A percentile compares a stretch with the other conserved stretches of the same genome.
These are phyloP conservation scores for Cicer arietinum DNA, from an alignment of 306 rosid genomes.

Conservation along the genomic window DNA sequence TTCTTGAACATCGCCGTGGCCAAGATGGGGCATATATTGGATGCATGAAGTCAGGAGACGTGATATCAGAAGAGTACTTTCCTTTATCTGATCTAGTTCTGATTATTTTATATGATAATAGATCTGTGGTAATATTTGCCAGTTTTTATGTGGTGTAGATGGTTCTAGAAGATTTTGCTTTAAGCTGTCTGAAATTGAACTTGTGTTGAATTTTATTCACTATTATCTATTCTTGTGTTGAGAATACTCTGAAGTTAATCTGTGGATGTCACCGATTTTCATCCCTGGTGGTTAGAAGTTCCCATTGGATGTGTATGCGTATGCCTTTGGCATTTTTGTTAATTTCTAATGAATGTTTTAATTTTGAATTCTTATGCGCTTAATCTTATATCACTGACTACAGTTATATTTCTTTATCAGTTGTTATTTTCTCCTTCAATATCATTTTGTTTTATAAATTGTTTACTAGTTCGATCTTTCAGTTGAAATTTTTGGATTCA, in stretches of 20 bases:
- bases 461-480: constrained; percentile 16
- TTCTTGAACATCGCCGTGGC: constrained; percentile 92
- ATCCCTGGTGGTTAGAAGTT: constrained; percentile 18
- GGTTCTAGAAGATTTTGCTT: constrained; percentile 27
- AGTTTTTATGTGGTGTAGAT: constrained; percentile 10
- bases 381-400: constrained; percentile 3
- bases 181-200: constrained; percentile 11
- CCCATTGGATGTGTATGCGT: constrained; percentile 26
- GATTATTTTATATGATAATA: constrained; percentile 19
- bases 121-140: not conserved
- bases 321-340: constrained; percentile 30
- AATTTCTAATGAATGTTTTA: constrained; percentile 11
- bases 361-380: constrained; percentile 7
- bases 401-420: constrained; percentile 1
- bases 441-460: constrained; percentile 3
- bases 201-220: constrained; percentile 5
- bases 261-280: not conserved
- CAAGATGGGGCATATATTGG: constrained; percentile 91
- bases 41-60: constrained; percentile 99
- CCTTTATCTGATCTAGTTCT: constrained; percentile 40
- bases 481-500: constrained; percentile 36
- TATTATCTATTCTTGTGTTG: constrained; percentile 14
- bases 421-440: constrained; percentile 33
- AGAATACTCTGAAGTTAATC: constrained; percentile 4
- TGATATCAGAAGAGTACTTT: constrained; percentile 84